These are phyloP conservation scores for Trichoderma gamsii DNA, from an alignment of 495 filamentous ascomycete genomes.

Conservation along the genomic window DNA sequence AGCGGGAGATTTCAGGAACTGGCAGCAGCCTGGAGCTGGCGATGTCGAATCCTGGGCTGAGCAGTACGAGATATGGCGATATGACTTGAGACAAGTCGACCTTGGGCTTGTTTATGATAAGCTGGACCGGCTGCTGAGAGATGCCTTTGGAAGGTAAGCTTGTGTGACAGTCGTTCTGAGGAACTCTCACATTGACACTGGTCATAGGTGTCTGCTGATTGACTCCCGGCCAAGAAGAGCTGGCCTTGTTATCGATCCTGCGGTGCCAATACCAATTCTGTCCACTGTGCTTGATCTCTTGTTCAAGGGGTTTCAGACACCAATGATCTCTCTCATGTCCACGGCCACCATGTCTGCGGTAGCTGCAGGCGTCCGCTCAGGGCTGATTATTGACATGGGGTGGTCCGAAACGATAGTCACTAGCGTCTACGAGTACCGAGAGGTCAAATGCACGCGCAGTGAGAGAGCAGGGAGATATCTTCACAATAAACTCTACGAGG, in stretches of 20 bases:
- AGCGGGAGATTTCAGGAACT: constrained; percentile 74
- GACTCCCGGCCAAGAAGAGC: constrained; percentile 69
- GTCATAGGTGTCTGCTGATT: constrained; percentile 62
- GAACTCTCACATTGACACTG: constrained; percentile 19
- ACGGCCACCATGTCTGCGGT: constrained; percentile 64
- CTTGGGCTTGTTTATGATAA: constrained; percentile 79
- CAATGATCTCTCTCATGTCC: constrained; percentile 74
- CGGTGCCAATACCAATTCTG: constrained; percentile 71
- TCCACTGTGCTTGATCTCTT: constrained; percentile 66
- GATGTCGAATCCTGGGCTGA: constrained; percentile 55
- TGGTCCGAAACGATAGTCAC: constrained; percentile 85
- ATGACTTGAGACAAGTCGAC: constrained; percentile 66
- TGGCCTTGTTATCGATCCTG: constrained; percentile 65
- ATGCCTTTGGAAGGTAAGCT: constrained; percentile 70
- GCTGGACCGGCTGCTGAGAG: constrained; percentile 74
- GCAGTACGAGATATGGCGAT: constrained; percentile 74
- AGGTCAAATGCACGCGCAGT: constrained; percentile 60
- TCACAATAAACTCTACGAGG: constrained; percentile 58
- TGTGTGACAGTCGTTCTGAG: not conserved
- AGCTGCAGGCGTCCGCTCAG: constrained; percentile 73
- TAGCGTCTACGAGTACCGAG: constrained; percentile 80
- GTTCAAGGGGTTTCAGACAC: constrained; percentile 72
- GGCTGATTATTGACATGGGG: constrained; percentile 79
- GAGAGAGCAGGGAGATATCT: constrained; percentile 68
- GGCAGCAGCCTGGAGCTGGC: constrained; percentile 43